Evolutionary conservation across 1,139 yeast species (phyloP).

Genomic region (Diutina siamensis): DNA sequence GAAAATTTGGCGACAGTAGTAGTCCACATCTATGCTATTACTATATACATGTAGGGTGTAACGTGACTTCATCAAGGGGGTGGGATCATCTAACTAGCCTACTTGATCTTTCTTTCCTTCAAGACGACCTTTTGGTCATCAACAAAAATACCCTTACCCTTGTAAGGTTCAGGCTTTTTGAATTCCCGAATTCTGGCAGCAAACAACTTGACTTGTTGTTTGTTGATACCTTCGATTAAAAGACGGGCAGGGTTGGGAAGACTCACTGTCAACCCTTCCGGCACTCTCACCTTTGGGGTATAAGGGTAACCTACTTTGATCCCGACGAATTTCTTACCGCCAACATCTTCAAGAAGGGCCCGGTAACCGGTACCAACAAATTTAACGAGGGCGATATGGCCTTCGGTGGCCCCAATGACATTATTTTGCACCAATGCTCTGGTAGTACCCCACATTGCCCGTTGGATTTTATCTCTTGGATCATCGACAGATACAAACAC

Average conservation of each 20-base stretch:
- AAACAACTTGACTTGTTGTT: constrained; percentile 76
- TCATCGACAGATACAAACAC: constrained; percentile 47
- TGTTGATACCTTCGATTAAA: constrained; percentile 76
- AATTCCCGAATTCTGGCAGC: constrained; percentile 81
- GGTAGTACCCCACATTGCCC: constrained; percentile 92
- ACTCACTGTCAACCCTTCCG: constrained; percentile 60
- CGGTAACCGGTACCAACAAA: constrained; percentile 98
- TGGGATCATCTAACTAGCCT: too few relatives aligned
- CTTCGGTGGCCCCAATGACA: constrained; percentile 81
- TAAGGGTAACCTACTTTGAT: constrained; percentile 65
- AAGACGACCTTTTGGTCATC: constrained; percentile 83
- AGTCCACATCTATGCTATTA: too few relatives aligned
- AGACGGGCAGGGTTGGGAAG: constrained; percentile 86
- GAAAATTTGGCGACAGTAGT: too few relatives aligned
- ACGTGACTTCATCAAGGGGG: too few relatives aligned
- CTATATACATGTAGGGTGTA: too few relatives aligned
- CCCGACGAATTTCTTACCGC: constrained; percentile 43
- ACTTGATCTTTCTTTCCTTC: constrained; percentile 90
- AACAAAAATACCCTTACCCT: constrained; percentile 94
- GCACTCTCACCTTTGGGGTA: constrained; percentile 69
- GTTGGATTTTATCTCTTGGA: constrained; percentile 53
- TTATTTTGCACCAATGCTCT: constrained; percentile 71
- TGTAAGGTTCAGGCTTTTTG: constrained; percentile 97
- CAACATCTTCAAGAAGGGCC: constrained; percentile 46
- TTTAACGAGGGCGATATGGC: constrained; percentile 77